Evolutionary conservation across 352 stramenopile genomes (phyloP), one percentile per base, ranked within the genome.

Genomic region (Globisporangium nodosum): DNA sequence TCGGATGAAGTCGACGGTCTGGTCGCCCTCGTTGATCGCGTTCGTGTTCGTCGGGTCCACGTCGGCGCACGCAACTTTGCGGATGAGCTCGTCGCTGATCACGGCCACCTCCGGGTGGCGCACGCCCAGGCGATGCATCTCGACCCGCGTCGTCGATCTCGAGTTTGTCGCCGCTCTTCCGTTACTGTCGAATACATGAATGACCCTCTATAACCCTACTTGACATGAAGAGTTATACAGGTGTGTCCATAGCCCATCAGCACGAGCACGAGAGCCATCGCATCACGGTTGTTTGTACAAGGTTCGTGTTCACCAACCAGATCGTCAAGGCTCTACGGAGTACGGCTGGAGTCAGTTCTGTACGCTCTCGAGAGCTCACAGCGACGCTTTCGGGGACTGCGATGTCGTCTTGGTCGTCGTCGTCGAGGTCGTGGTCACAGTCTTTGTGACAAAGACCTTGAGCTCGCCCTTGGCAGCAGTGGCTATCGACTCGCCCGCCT

Each of bases 21-120:
- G 60, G 39, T 85, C 71, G 21, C 61, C 60, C 40, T 90, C 81
- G 49, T 90, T 77, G 56, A 91, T 81, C 2, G 79, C 81, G 39
- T 83, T 87, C 54, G 81, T 80, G 58, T 93, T 93, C 48, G 68
- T 58, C 13, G 77, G 60, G 52, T 93, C 84, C 54, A 76, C 60
- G 45, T 91, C 79, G 48, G 73, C 64, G 42, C 71, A 72, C 49
- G 80, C 78, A 49, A 74, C 71, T 37, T 85, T 82, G 51, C 81
- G 76, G 63, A 93, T 88, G 56, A 91, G 63, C 56, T 91, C 84
- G 63, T 91, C 81, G 55, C 78, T 90, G 58, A 93, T 86, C 46
- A 93, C 84, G 0, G 79, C 78, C 40, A 93, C 81, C 21, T 93
- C 84, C 9, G 79, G 77, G 45, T 91, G 78, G 5, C 79, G 81